Conservation (phyloP, 345 rosid species). For the Balakata baccata region DNA sequence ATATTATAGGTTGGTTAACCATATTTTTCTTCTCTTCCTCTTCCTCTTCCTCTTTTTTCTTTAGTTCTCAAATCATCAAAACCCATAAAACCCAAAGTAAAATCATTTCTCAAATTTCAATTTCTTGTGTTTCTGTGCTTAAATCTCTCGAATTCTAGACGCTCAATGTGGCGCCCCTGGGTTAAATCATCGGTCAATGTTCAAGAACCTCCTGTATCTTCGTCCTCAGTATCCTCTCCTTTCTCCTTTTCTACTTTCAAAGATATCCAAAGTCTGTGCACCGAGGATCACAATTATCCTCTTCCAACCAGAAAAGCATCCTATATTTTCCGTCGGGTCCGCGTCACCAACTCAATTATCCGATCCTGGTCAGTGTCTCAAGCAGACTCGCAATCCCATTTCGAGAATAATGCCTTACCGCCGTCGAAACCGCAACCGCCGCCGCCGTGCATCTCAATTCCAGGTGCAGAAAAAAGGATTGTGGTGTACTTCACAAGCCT, state of each 20-base stretch:
- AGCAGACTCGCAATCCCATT: neutral
- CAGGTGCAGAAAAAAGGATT: constrained; percentile 37
- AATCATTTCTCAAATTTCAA: neutral
- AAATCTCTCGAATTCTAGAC: constrained; percentile 6
- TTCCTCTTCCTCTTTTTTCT: too few species aligned
- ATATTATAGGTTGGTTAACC: too few species aligned
- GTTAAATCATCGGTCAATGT: constrained; percentile 52
- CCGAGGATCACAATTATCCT: constrained; percentile 16
- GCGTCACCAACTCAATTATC: constrained; percentile 44
- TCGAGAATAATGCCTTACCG: neutral
- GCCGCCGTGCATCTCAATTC: constrained; percentile 19
- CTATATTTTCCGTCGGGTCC: constrained; percentile 60
- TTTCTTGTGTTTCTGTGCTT: neutral
- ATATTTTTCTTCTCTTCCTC: too few species aligned
- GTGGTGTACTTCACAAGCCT: constrained; percentile 78
- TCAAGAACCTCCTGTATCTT: constrained; percentile 26
- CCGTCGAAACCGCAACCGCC: constrained; percentile 1
- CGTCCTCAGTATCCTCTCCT: constrained; percentile 18
- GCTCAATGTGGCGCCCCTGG: constrained; percentile 93
- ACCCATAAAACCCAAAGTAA: too few species aligned
- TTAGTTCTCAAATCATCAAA: too few species aligned
- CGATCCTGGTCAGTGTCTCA: constrained; percentile 29
- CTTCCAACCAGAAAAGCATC: constrained; percentile 28
- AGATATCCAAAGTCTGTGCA: constrained; percentile 14
- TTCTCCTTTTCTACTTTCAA: constrained; percentile 31